Percentiles rank a stretch among this genome's conserved stretches.
phyloP scores from a whole-genome alignment of 768 basidiomycete genomes.

The Podaxis rugospora region DNA sequence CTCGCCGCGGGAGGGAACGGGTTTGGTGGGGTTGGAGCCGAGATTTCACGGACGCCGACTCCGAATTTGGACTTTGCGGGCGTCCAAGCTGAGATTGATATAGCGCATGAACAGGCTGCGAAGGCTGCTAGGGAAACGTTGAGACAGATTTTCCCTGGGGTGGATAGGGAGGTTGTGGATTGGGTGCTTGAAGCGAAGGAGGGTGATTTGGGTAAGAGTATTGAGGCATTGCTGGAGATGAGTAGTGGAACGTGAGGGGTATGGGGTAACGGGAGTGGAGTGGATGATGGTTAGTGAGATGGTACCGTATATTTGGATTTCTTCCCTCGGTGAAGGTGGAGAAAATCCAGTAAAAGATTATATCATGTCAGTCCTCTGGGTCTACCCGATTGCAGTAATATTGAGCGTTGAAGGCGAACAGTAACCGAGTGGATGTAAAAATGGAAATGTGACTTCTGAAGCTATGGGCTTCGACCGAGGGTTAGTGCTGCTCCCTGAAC shows the following conservation, averaged over 20 bases:
- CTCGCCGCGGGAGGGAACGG: conserved; percentile 18
- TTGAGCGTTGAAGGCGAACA: too few species aligned
- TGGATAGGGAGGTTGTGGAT: conserved; percentile 81
- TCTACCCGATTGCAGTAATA: not conserved
- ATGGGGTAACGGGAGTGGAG: not conserved
- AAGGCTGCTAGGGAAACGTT: conserved; percentile 73
- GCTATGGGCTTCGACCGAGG: too few species aligned
- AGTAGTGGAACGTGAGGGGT: conserved; percentile 31
- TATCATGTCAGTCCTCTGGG: not conserved
- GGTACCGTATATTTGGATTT: not conserved
- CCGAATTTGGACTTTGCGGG: conserved; percentile 66
- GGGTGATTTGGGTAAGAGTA: conserved; percentile 86
- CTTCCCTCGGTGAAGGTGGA: not conserved
- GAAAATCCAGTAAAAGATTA: not conserved
- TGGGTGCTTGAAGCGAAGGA: conserved; percentile 88
- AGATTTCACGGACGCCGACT: conserved; percentile 66
- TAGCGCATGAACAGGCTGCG: conserved; percentile 68
- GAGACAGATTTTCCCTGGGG: conserved; percentile 81
- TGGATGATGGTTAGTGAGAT: not conserved
- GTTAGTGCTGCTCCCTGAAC: too few species aligned
- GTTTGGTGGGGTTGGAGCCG: conserved; percentile 23
- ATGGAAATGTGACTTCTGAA: too few species aligned
- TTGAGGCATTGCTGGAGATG: conserved; percentile 83
- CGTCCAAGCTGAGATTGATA: conserved; percentile 74
- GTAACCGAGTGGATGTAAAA: too few species aligned